These are phyloP conservation scores for Eruca vesicaria DNA, from an alignment of 441 rosid genomes.

Conservation along the genomic window DNA sequence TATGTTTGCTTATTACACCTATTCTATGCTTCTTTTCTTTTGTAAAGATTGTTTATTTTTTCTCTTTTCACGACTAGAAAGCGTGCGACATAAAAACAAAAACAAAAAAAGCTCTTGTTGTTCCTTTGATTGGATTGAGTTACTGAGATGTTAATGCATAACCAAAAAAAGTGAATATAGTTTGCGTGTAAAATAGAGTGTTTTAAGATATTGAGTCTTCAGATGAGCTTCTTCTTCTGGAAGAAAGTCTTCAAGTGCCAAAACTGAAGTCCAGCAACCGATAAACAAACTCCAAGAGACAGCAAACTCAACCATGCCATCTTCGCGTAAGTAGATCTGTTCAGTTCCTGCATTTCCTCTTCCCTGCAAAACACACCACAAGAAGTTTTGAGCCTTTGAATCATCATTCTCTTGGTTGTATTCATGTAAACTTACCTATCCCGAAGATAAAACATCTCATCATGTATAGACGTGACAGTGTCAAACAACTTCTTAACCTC, in stretches of 20 bases:
- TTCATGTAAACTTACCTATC: conserved; percentile 47
- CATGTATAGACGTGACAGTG: conserved; percentile 52
- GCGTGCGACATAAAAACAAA: neutral
- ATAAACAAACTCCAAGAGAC: conserved; percentile 53
- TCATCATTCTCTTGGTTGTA: neutral
- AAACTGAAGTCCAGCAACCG: conserved; percentile 63
- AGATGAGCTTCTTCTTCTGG: conserved; percentile 73
- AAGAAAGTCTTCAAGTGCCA: conserved; percentile 79
- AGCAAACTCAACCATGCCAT: conserved; percentile 67
- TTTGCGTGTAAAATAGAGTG: neutral
- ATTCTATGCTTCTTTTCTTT: conserved; percentile 6
- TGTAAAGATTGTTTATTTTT: conserved; percentile 30
- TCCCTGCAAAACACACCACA: conserved; percentile 43
- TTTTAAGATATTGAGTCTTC: neutral
- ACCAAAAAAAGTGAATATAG: conserved; percentile 2
- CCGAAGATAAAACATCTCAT: conserved; percentile 68
- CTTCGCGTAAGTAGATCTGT: conserved; percentile 48
- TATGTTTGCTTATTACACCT: conserved; percentile 11
- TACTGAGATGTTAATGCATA: conserved; percentile 4
- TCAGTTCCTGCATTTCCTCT: conserved; percentile 68
- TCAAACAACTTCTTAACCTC: conserved; percentile 63
- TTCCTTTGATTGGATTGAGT: conserved; percentile 8
- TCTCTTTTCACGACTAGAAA: neutral
- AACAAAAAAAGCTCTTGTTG: neutral
- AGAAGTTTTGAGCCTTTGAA: neutral